Evolutionary conservation across 2,329 filamentous ascomycete genomes (phyloP), one percentile per base, ranked within the genome.

Genomic region (Ceratocystis diversiconidia): DNA sequence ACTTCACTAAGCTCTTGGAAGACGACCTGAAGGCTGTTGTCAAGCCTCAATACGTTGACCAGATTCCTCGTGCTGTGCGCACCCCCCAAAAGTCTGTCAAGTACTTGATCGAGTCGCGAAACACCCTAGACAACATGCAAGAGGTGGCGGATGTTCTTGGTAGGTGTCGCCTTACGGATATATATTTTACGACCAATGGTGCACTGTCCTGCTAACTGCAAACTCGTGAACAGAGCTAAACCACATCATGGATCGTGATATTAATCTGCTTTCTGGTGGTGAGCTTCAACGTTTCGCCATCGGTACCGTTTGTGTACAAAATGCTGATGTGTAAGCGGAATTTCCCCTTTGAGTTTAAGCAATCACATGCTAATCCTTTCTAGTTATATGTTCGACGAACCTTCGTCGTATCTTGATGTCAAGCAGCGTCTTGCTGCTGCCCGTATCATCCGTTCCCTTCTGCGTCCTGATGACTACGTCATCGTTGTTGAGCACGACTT

Each of bases 401-500:
- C 95, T 19, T 97, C 92, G 50, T 99, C 94, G 46, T 99, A 96
- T 77, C 84, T 99, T 67, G 95, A 99, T 88, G 94, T 99, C 74
- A 97, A 97, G 83, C 94, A 99, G 79, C 89, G 94, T 86, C 80
- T 99, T 70, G 89, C 88, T 71, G 94, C 95, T 69, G 92, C 90
- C 71, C 85, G 88, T 71, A 89, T 95, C 71, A 97, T 99, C 72
- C 91, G 94, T 70, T 92, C 90, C 69, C 85, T 99, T 62, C 84
- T 96, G 65, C 84, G 89, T 61, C 85, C 90, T 60, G 84, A 96
- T 72, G 90, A 95, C 79, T 99, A 97, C 74, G 89, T 99, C 73
- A 97, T 99, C 72, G 92, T 96, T 69, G 94, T 99, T 72, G 94
- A 99, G 83, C 94, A 99, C 85, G 94, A 99, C 84, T 81, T 99